Percentiles rank a stretch among this genome's conserved stretches.
Evolutionary conservation across 2,329 filamentous ascomycete species (phyloP).

Genomic region (Scedosporium dehoogii): DNA sequence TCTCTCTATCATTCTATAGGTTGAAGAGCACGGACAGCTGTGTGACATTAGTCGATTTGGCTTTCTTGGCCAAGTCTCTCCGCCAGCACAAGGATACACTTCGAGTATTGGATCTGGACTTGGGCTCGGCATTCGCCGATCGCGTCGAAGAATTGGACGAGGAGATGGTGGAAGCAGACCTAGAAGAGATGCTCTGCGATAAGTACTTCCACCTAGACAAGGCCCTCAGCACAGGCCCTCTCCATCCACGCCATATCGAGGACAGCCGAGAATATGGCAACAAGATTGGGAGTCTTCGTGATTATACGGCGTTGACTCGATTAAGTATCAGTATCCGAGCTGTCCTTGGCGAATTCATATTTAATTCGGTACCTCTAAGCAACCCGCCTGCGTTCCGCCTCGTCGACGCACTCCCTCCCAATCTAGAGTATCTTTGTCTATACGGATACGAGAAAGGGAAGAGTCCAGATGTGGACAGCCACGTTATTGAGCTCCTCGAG

Average conservation of each 20-base stretch:
- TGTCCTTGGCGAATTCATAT: not conserved
- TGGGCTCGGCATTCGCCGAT: not conserved
- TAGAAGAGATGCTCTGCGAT: not conserved
- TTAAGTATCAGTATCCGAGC: slow-evolving; percentile 5
- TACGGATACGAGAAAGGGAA: slow-evolving; percentile 10
- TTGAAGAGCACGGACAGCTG: too few relatives aligned
- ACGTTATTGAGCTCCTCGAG: slow-evolving; percentile 7
- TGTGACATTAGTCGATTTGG: not conserved
- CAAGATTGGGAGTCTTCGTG: slow-evolving; percentile 7
- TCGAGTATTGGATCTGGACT: slow-evolving; percentile 7
- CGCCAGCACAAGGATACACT: slow-evolving; percentile 8
- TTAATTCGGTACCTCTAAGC: not conserved
- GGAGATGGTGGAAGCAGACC: not conserved
- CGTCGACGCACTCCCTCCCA: slow-evolving; percentile 9
- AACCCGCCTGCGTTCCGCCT: slow-evolving; percentile 4
- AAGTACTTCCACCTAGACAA: not conserved
- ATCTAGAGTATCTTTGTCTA: slow-evolving; percentile 9
- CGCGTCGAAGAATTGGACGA: not conserved
- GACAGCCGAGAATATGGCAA: slow-evolving; percentile 4
- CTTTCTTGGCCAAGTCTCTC: slow-evolving; percentile 8
- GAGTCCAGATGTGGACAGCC: not conserved
- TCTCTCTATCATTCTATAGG: slow-evolving; percentile 4
- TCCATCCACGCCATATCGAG: not conserved
- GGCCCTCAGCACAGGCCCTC: not conserved
- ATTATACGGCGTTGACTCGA: slow-evolving; percentile 7